Base-by-base conservation (phyloP, 1,139 yeast species). In the Meyerozyma elateridarum region DNA sequence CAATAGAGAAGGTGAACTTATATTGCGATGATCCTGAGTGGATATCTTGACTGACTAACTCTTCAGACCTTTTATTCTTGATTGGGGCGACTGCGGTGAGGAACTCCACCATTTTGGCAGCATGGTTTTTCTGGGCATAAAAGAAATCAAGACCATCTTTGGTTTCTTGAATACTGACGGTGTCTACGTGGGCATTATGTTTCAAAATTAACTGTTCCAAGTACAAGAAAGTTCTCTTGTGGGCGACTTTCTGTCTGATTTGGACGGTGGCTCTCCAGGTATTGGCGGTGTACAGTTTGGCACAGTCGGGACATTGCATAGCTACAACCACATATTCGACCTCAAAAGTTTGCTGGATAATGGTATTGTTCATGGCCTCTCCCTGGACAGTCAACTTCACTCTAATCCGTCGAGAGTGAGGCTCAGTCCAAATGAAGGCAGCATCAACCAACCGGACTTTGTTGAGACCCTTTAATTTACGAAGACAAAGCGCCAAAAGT, bases 281-380 rank as follows among this genome's bases (percentile, higher is more conserved):
- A 55, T 93, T 87, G 21, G 93, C 84, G 12, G 98, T 91, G 55
- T 83, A 91, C 1, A 95, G 82, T 59, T 87, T 87, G 33, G 97
- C 97, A 78, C 99, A 91, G 65, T 91, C 99, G 2, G 97, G 81
- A 70, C 99, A 91, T 66, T 91, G 99, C 81, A 88, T 87, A 21
- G 97, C 96, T 42, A 87, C 71, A 32, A 91, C 98, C 14, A 85
- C 81, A 51, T 83, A 91, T 51, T 91, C 97, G 12, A 91, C 96
- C 59, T 88, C 97, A 56, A 91, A 89, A 20, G 88, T 78, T 60
- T 93, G 98, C 57, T 93, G 97, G 21, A 93, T 79, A 45, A 91
- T 85, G 22, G 96, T 87, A 50, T 87, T 87, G 19, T 84, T 73
- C 78, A 87, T 79, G 22, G 95, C 95, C 61, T 91, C 98, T 42